Percentiles rank a stretch among this genome's conserved stretches.
These are phyloP conservation scores for Selaginella tamariscina DNA, from an alignment of 75 land plant genomes.

Conservation along the genomic window DNA sequence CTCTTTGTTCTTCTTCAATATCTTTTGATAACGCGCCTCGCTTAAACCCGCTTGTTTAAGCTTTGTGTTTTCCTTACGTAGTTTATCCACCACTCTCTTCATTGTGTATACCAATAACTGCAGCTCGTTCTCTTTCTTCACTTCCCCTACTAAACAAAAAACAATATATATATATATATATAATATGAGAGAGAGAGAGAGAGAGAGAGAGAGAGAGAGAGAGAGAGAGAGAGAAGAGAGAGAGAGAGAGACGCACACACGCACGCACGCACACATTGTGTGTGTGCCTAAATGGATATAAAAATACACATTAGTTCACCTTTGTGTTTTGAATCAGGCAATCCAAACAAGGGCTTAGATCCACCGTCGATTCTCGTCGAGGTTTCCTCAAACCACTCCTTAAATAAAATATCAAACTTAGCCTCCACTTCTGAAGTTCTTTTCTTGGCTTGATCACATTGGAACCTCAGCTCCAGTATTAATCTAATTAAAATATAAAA, in stretches of 20 bases:
- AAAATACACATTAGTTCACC: no score
- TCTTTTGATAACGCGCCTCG: not conserved
- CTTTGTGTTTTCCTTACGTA: not conserved
- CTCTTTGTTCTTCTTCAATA: not conserved
- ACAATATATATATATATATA: no score
- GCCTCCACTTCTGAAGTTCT: not conserved
- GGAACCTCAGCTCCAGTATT: not conserved
- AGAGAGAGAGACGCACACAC: no score
- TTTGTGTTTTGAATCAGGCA: no score
- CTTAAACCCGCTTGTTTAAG: not conserved
- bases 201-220: no score
- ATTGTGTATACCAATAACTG: not conserved
- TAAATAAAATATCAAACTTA: not conserved
- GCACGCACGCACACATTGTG: no score
- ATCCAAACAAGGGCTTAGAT: not conserved
- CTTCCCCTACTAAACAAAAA: no score
- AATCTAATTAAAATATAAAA: no score
- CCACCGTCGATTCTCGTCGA: not conserved
- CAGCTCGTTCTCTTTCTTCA: not conserved
- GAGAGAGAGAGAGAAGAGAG: no score
- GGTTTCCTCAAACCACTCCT: not conserved
- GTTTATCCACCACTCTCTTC: not conserved
- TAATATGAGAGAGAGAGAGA: no score
- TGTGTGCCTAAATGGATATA: no score
- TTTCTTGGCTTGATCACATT: not conserved